Conservation (phyloP, 1,284 basidiomycete genomes). For the Exobasidium rhododendri region DNA sequence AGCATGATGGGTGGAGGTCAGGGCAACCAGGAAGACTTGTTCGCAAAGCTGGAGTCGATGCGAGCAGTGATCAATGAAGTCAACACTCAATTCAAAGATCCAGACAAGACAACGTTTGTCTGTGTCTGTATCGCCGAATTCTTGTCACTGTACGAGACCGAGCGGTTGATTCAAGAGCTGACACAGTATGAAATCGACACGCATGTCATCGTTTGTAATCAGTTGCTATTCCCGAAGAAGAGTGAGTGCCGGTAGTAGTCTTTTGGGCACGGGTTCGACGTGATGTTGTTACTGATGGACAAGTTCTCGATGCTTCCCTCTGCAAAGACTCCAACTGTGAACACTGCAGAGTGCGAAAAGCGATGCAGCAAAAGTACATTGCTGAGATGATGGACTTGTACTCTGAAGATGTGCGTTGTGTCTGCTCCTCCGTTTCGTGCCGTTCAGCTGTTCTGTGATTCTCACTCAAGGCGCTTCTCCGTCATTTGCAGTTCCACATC, state of each 20-base stretch:
- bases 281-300: not conserved
- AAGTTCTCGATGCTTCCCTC: not conserved
- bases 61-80: constrained; percentile 95
- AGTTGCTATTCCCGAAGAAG: constrained; percentile 87
- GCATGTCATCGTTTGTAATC: constrained; percentile 97
- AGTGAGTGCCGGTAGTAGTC: constrained; percentile 62
- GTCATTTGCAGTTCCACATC: constrained; percentile 12
- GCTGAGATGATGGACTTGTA: constrained; percentile 52
- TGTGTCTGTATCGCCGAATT: constrained; percentile 99
- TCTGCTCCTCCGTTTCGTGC: too few species aligned
- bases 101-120: constrained; percentile 89
- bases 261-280: not conserved
- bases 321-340: constrained; percentile 79
- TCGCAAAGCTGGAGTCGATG: constrained; percentile 96
- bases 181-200: constrained; percentile 97
- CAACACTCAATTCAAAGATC: constrained; percentile 98
- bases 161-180: constrained; percentile 92
- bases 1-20: constrained; percentile 75
- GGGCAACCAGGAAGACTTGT: constrained; percentile 69
- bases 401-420: constrained; percentile 62
- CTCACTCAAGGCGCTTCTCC: not conserved
- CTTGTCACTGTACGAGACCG: constrained; percentile 95
- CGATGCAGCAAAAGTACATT: constrained; percentile 77
- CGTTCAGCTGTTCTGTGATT: too few species aligned
- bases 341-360: constrained; percentile 87